Evolutionary conservation across 2,329 filamentous ascomycete genomes (phyloP).

Genomic region (Berkeleyomyces rouxiae): DNA sequence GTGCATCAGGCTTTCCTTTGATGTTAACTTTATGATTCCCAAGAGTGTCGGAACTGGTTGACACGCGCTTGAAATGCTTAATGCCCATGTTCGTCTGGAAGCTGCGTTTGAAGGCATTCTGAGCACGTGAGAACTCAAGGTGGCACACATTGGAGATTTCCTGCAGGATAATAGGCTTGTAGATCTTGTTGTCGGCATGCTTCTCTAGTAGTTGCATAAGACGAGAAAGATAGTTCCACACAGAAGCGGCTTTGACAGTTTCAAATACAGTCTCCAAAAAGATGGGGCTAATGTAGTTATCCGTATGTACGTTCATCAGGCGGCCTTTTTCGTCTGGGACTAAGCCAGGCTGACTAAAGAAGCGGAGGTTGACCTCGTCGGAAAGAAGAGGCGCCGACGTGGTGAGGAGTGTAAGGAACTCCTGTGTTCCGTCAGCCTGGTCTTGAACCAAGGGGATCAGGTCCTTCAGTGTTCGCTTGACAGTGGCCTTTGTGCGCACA

Average conservation of each 20-base stretch:
- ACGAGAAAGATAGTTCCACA: constrained; percentile 26
- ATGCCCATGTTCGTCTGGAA: constrained; percentile 22
- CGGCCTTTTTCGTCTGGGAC: constrained; percentile 29
- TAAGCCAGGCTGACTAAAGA: constrained; percentile 27
- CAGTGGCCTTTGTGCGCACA: constrained; percentile 16
- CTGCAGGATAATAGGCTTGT: constrained; percentile 24
- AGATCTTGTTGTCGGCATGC: constrained; percentile 18
- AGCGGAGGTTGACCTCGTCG: constrained; percentile 22
- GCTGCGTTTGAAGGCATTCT: constrained; percentile 25
- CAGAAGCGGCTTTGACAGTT: constrained; percentile 21
- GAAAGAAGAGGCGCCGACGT: constrained; percentile 21
- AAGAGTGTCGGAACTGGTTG: constrained; percentile 21
- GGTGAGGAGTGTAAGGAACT: constrained; percentile 22
- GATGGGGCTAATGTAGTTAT: constrained; percentile 26
- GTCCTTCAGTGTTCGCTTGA: constrained; percentile 21
- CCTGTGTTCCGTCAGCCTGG: constrained; percentile 21
- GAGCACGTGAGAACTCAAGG: constrained; percentile 26
- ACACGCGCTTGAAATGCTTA: constrained; percentile 28
- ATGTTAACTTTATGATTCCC: constrained; percentile 24
- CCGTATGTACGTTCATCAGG: constrained; percentile 21
- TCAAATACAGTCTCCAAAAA: constrained; percentile 27
- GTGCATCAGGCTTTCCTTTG: constrained; percentile 25
- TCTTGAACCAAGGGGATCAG: constrained; percentile 20
- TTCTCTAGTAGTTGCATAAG: constrained; percentile 23
- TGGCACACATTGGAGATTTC: constrained; percentile 30